Conservation (phyloP, 2,329 filamentous ascomycete species). For the Talaromyces marneffei region DNA sequence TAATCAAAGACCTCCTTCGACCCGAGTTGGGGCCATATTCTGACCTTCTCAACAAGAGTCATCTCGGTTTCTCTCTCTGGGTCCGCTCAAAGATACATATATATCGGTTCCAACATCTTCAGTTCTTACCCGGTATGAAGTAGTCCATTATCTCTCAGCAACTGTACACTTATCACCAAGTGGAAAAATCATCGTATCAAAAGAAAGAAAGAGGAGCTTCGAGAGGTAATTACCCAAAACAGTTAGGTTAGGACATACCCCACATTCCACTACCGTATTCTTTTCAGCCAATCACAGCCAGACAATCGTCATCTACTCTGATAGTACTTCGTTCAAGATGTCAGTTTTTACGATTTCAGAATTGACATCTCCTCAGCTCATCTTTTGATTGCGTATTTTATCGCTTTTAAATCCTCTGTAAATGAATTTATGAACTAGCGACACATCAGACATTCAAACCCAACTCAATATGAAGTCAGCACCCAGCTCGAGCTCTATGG, state of each 20-base stretch:
- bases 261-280: background rate
- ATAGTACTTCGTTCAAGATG: background rate
- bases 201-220: background rate
- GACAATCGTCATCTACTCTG: slow-evolving; percentile 1
- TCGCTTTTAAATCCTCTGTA: background rate
- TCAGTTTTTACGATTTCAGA: background rate
- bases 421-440: background rate
- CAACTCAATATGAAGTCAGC: background rate
- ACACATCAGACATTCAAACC: background rate
- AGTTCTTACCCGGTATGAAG: background rate
- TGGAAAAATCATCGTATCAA: background rate
- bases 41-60: background rate
- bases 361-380: background rate
- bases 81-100: no score
- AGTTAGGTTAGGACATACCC: background rate
- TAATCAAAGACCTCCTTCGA: background rate
- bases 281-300: background rate
- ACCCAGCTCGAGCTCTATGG: background rate
- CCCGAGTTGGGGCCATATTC: background rate
- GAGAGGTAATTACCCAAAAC: background rate
- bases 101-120: background rate
- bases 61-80: background rate
- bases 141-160: background rate
- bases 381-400: background rate
- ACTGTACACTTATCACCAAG: background rate